Percentiles rank a stretch among this genome's conserved stretches.
Conservation (phyloP, 768 basidiomycete species). For the Naganishia friedmannii region DNA sequence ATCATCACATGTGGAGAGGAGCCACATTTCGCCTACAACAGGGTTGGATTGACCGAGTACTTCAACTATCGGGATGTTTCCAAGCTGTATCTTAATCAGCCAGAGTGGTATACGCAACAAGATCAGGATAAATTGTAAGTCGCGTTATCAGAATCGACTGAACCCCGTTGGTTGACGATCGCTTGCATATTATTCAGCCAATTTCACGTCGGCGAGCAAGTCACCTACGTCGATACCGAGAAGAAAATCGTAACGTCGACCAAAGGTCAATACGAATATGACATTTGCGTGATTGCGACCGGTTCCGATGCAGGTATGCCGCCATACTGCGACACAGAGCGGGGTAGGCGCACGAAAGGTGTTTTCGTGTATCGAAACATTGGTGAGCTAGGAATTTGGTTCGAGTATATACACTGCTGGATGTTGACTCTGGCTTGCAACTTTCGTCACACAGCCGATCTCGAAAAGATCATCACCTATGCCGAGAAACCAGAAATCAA, state of each 20-base stretch:
- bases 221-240: constrained; percentile 40
- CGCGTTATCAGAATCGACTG: constrained; percentile 53
- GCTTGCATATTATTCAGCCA: constrained; percentile 3
- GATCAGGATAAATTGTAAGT: constrained; percentile 58
- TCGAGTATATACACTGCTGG: not conserved
- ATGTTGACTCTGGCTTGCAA: not conserved
- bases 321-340: constrained; percentile 57
- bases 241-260: constrained; percentile 58
- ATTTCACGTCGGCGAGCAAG: constrained; percentile 47
- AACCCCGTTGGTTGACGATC: not conserved
- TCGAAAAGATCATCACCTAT: constrained; percentile 65
- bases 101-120: constrained; percentile 63
- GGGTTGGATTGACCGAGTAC: constrained; percentile 59
- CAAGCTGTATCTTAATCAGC: constrained; percentile 62
- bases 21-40: constrained; percentile 46
- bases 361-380: constrained; percentile 72
- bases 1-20: constrained; percentile 66
- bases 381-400: constrained; percentile 22
- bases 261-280: constrained; percentile 58
- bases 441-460: constrained; percentile 53
- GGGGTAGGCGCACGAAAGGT: constrained; percentile 57
- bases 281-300: constrained; percentile 67
- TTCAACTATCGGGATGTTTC: constrained; percentile 63
- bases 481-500: constrained; percentile 56
- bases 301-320: constrained; percentile 68